Base-by-base conservation (phyloP, 2,329 filamentous ascomycete species). In the Penicillium sp. region DNA sequence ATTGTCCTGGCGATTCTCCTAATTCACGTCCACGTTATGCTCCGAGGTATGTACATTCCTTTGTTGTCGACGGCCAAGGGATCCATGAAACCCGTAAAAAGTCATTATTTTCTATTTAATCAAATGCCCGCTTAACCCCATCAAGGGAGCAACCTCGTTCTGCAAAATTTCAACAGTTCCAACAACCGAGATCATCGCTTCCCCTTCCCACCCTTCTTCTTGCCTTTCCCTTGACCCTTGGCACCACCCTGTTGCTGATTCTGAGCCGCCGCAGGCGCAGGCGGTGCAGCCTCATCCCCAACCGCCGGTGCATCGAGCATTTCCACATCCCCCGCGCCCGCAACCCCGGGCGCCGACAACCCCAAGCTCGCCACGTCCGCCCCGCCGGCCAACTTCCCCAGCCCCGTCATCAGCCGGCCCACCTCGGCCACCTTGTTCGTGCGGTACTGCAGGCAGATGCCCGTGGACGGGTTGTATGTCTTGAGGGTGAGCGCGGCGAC, bases 401-500 rank as follows among this genome's bases (percentile, higher is more conserved):
- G 67, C 29, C 83, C 80, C 36, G 81, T 79, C 41, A 98, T 79
- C 56, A 98, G 70, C 18, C 93, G 76, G 16, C 85, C 84, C 7
- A 98, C 89, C 69, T 97, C 91, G 39, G 50, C 46, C 4, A 34
- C 36, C 69, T 95, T 94, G 62, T 84, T 84, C 23, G 93, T 98
- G 62, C 80, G 78, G 74, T 96, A 97, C 70, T 96, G 94, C 48
- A 98, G 77, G 46, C 84, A 84, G 42, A 84, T 83, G 58, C 93
- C 93, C 39, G 83, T 85, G 28, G 72, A 73, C 1, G 93, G 86
- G 64, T 96, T 87, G 71, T 83, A 97, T 4, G 93, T 93, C 72
- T 94, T 97, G 46, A 98, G 72, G 3, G 82, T 84, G 36, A 98
- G 82, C 39, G 76, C 79, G 50, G 84, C 89, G 4, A 82, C 74